These are phyloP conservation scores for Candida cerambycidarum DNA, from an alignment of 805 yeast genomes.

Conservation along the genomic window DNA sequence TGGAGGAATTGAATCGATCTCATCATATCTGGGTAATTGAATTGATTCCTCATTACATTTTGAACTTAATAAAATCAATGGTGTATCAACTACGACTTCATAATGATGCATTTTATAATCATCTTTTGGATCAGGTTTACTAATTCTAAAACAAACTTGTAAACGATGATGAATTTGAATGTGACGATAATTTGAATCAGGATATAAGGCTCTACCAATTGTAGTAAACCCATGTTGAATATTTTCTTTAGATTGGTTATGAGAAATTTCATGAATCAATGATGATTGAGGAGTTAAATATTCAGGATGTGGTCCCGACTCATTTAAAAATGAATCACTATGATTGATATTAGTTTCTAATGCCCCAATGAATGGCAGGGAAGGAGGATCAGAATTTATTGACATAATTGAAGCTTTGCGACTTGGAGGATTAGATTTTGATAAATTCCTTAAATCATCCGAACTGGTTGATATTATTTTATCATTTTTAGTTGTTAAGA, in stretches of 20 bases:
- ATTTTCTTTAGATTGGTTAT: constrained; percentile 22
- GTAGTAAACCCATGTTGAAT: constrained; percentile 37
- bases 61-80: constrained; percentile 50
- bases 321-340: constrained; percentile 14
- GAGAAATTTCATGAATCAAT: constrained; percentile 28
- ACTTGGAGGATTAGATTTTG: constrained; percentile 19
- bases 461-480: constrained; percentile 26
- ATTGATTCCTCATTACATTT: constrained; percentile 41
- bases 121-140: constrained; percentile 54
- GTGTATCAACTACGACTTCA: constrained; percentile 80
- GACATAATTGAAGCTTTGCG: constrained; percentile 29
- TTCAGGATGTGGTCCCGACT: constrained; percentile 16
- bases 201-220: constrained; percentile 46
- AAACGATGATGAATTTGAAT: constrained; percentile 64
- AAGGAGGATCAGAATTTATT: constrained; percentile 10
- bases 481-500: constrained; percentile 38
- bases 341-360: constrained; percentile 41
- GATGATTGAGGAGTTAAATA: constrained; percentile 31
- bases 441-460: constrained; percentile 14
- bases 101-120: constrained; percentile 61
- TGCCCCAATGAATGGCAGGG: constrained; percentile 39
- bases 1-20: constrained; percentile 21
- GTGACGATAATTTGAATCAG: constrained; percentile 65
- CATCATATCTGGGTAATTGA: constrained; percentile 42
- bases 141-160: constrained; percentile 68